Conservation (phyloP, 371 early-diverging fungal species). For the Mucor circinelloides region DNA sequence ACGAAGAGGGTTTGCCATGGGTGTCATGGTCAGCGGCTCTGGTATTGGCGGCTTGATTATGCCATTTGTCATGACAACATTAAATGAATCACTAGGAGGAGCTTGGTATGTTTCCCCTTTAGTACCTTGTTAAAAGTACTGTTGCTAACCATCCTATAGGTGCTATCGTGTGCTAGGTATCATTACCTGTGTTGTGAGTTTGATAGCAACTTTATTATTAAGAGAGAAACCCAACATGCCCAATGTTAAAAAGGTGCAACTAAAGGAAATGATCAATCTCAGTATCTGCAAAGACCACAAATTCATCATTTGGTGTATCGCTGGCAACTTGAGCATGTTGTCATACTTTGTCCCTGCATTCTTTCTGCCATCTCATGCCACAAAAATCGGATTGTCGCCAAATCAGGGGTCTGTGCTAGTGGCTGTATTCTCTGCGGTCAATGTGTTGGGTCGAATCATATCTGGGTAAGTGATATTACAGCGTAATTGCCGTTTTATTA, state of each 20-base stretch:
- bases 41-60: slow-evolving; percentile 81
- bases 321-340: slow-evolving; percentile 35
- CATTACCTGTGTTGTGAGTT: slow-evolving; percentile 43
- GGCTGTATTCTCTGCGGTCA: slow-evolving; percentile 34
- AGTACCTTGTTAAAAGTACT: neutral
- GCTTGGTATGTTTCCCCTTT: slow-evolving; percentile 35
- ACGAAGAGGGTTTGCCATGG: slow-evolving; percentile 74
- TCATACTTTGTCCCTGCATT: slow-evolving; percentile 45
- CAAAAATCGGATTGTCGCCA: slow-evolving; percentile 29
- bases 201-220: slow-evolving; percentile 39
- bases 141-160: slow-evolving; percentile 9
- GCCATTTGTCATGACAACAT: slow-evolving; percentile 62
- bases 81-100: slow-evolving; percentile 60
- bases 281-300: slow-evolving; percentile 22
- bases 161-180: slow-evolving; percentile 60
- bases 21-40: slow-evolving; percentile 75
- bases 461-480: slow-evolving; percentile 25
- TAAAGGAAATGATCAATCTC: slow-evolving; percentile 16
- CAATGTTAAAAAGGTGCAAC: slow-evolving; percentile 10
- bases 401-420: slow-evolving; percentile 38
- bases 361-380: slow-evolving; percentile 43
- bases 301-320: slow-evolving; percentile 36
- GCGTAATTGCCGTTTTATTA: neutral
- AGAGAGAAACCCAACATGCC: slow-evolving; percentile 31
- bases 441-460: slow-evolving; percentile 35